Percentiles rank a stretch among this genome's conserved stretches.
phyloP scores from a whole-genome alignment of 192 early-diverging fungal genomes.

The Obelidium mucronatum region DNA sequence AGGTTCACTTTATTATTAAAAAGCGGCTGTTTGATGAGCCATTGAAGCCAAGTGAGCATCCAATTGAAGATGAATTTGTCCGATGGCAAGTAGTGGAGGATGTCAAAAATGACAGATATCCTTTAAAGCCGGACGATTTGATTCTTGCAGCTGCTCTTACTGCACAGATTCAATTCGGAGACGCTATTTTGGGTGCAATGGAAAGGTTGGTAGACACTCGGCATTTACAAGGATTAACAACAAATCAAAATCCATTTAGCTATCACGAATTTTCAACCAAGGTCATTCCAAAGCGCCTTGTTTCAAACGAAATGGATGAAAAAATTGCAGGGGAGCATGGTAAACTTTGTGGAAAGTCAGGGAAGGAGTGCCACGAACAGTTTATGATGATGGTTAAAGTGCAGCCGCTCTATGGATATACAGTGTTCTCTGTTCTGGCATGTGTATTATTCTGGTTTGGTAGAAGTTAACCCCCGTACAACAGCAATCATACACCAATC shows the following conservation, averaged over 20 bases:
- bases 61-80: slow-evolving; percentile 44
- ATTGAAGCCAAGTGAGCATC: slow-evolving; percentile 2
- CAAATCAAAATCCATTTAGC: slow-evolving; percentile 14
- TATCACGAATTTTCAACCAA: slow-evolving; percentile 37
- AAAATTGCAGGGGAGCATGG: slow-evolving; percentile 17
- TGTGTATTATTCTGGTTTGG: slow-evolving; percentile 2
- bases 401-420: slow-evolving; percentile 51
- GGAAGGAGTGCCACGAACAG: slow-evolving; percentile 27
- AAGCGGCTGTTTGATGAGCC: slow-evolving; percentile 50
- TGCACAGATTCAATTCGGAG: slow-evolving; percentile 49
- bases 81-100: slow-evolving; percentile 50
- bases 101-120: slow-evolving; percentile 42
- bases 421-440: slow-evolving; percentile 55
- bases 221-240: background rate
- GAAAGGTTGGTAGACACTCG: slow-evolving; percentile 33
- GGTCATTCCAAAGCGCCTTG: slow-evolving; percentile 32
- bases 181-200: slow-evolving; percentile 33
- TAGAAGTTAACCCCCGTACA: background rate
- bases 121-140: slow-evolving; percentile 43
- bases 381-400: slow-evolving; percentile 39
- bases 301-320: slow-evolving; percentile 15
- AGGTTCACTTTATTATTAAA: slow-evolving; percentile 53
- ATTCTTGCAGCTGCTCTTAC: slow-evolving; percentile 34
- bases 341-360: slow-evolving; percentile 22
- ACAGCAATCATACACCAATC: slow-evolving; percentile 58